These are phyloP conservation scores for Diaporthe aspalathi DNA, from an alignment of 2,329 filamentous ascomycete species.

Conservation along the genomic window DNA sequence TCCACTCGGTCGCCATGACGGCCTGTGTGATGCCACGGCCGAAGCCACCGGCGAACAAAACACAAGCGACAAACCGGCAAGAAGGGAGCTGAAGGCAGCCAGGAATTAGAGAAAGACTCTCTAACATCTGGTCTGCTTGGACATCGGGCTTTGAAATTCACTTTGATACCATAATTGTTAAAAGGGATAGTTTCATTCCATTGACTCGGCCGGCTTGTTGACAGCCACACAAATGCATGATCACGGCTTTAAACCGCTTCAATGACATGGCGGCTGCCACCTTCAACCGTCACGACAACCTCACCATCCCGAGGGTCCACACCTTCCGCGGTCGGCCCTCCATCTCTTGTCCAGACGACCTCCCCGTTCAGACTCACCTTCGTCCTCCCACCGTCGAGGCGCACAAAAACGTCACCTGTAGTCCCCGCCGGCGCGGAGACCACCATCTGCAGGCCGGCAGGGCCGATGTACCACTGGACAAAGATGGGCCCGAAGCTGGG, in stretches of 20 bases:
- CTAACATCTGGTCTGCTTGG: neutral
- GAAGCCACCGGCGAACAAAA: no score
- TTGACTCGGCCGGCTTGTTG: neutral
- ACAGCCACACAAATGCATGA: neutral
- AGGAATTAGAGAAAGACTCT: neutral
- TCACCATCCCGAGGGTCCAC: constrained; percentile 3
- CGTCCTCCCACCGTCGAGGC: constrained; percentile 37
- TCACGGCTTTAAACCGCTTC: neutral
- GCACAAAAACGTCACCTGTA: constrained; percentile 45
- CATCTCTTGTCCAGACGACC: constrained; percentile 38
- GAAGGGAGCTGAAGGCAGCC: no score
- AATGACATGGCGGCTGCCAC: constrained; percentile 13
- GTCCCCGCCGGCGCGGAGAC: constrained; percentile 45
- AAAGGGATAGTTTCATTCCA: neutral
- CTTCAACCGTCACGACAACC: constrained; percentile 15
- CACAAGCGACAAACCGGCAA: no score
- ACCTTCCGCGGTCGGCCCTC: neutral
- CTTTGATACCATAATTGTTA: neutral
- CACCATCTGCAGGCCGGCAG: neutral
- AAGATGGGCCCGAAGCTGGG: constrained; percentile 46
- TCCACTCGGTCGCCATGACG: neutral
- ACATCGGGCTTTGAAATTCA: neutral
- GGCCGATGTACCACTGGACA: constrained; percentile 51
- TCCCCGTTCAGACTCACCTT: constrained; percentile 41
- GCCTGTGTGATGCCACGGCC: neutral